Percentiles rank a stretch among this genome's conserved stretches.
Evolutionary conservation across 768 basidiomycete species (phyloP).

Genomic region (Mycena rosella): DNA sequence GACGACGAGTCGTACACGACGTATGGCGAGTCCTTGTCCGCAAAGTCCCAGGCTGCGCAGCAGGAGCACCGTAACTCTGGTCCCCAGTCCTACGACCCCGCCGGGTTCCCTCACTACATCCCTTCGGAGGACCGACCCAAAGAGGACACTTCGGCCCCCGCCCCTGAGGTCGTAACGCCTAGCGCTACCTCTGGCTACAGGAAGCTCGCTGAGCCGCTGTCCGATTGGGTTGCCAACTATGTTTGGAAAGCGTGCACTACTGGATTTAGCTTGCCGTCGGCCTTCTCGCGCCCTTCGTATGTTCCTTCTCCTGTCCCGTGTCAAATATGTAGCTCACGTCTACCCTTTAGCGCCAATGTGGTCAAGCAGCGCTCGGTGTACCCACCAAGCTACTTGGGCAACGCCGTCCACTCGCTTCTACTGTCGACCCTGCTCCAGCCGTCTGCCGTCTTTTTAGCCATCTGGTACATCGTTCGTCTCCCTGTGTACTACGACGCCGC

Average conservation of each 20-base stretch:
- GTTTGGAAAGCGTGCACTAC: constrained; percentile 88
- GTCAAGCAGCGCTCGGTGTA: constrained; percentile 56
- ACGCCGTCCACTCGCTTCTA: constrained; percentile 77
- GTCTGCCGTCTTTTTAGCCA: constrained; percentile 79
- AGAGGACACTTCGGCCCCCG: constrained; percentile 50
- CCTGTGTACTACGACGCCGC: constrained; percentile 75
- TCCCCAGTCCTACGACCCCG: constrained; percentile 34
- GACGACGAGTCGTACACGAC: constrained; percentile 46
- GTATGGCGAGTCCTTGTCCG: constrained; percentile 37
- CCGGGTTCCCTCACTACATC: constrained; percentile 43
- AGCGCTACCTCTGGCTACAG: constrained; percentile 71
- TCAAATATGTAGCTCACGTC: constrained; percentile 24
- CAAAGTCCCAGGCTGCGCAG: constrained; percentile 38
- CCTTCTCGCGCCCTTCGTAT: constrained; percentile 69
- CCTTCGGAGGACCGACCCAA: constrained; percentile 52
- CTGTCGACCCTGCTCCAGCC: constrained; percentile 87
- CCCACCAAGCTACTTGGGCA: constrained; percentile 67
- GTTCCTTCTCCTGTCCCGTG: constrained; percentile 13
- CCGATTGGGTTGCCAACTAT: constrained; percentile 84
- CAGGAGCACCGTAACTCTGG: constrained; percentile 35
- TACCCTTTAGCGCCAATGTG: constrained; percentile 45
- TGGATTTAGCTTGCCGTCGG: constrained; percentile 69
- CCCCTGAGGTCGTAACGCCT: constrained; percentile 60
- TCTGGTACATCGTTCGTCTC: constrained; percentile 87
- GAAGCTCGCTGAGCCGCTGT: constrained; percentile 80